Evolutionary conservation across 306 rosid genomes (phyloP), one percentile per base, ranked within the genome.

Genomic region (Chamaecrista fasciculata): DNA sequence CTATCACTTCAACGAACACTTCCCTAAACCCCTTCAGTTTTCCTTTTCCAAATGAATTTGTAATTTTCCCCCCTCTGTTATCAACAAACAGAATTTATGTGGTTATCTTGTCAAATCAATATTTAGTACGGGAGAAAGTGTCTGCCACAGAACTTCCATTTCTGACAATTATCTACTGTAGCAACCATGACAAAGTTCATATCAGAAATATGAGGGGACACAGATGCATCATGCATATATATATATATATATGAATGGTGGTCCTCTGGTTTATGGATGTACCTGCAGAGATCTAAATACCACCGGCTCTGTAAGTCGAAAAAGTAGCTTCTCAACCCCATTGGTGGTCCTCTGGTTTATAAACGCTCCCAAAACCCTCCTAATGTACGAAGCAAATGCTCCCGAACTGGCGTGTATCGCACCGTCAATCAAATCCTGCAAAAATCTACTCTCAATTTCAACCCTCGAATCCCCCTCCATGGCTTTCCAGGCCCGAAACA

Each of bases 211-310:
- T 43, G 61, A 37, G 21, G 33, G 33, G 47, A 6, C 8, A 49
- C 43, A 49, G 47, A 31, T 47, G 31, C 59, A 29, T 1, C 33
- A 31, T 47, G 31, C 59, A 29, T 1, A 11, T 19, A 31, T 49
- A 48, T 47, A 49, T 3, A 8, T 33, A 33, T 49, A 48, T 3
- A n/a, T 23, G 60, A 8, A 62, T 26, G 62, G n/a, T n/a, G n/a
- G n/a, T n/a, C n/a, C n/a, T n/a, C n/a, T n/a, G n/a, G n/a, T n/a
- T n/a, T n/a, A n/a, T 23, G 60, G 12, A 62, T 26, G 62, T 82
- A 93, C 97, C 96, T 93, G 98, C 46, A 93, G 49, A 70, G 97
- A 93, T 76, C 98, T 83, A 80, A 93, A 93, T 44, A 93, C 80
- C 67, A 93, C 83, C 62, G 98, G 98, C 74, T 93, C 97, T 0